Percentiles rank a stretch among this genome's conserved stretches.
Conservation (phyloP, 2,329 filamentous ascomycete genomes). For the Trichoderma sp. region DNA sequence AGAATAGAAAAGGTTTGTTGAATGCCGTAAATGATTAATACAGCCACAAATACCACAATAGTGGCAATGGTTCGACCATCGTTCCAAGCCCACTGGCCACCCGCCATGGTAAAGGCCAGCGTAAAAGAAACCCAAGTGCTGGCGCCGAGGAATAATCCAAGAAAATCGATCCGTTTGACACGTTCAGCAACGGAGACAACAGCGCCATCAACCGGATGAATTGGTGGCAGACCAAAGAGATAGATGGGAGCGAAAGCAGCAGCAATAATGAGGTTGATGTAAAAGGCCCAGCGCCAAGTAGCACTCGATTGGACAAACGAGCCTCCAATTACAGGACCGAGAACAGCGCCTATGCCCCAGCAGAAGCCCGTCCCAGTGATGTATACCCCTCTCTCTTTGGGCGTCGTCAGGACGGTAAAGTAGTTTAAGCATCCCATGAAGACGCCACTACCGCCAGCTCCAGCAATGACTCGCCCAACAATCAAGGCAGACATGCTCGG, state of each 20-base stretch:
- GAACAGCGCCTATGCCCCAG: not conserved
- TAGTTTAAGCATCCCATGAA: slow-evolving; percentile 38
- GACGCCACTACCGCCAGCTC: slow-evolving; percentile 47
- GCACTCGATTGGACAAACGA: not conserved
- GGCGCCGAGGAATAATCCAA: not conserved
- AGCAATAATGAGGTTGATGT: not conserved
- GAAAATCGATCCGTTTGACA: not conserved
- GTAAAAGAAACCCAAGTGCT: not conserved
- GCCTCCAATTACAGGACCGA: not conserved
- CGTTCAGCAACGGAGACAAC: not conserved
- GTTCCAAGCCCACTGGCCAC: slow-evolving; percentile 50
- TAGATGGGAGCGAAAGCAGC: not conserved
- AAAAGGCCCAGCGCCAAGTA: not conserved
- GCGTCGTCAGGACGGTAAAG: not conserved
- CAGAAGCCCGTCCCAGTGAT: not conserved
- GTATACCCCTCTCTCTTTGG: not conserved
- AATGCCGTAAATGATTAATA: slow-evolving; percentile 30
- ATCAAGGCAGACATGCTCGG: slow-evolving; percentile 51
- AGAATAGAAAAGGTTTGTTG: not conserved
- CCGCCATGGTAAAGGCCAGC: slow-evolving; percentile 55
- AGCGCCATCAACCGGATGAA: not conserved
- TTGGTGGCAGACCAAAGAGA: not conserved
- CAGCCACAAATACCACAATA: slow-evolving; percentile 47
- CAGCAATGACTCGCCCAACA: slow-evolving; percentile 48
- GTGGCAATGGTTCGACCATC: slow-evolving; percentile 48